phyloP scores from a whole-genome alignment of 2,329 filamentous ascomycete genomes.

The Phyllosticta citriasiana region DNA sequence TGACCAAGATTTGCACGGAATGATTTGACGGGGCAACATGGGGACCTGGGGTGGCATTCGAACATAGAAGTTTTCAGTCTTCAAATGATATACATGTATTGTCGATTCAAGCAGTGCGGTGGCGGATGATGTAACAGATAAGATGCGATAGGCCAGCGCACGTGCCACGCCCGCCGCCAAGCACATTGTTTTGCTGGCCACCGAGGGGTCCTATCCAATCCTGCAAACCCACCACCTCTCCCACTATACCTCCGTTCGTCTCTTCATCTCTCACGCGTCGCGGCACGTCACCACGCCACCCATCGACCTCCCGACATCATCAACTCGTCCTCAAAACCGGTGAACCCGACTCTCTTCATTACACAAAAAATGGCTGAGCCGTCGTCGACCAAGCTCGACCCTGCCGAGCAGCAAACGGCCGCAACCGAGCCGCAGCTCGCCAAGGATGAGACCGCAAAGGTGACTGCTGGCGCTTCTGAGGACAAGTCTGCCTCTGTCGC shows the following conservation, averaged over 20 bases:
- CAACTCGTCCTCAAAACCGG: not conserved
- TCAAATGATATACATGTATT: not conserved
- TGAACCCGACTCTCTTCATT: not conserved
- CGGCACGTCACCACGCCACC: not conserved
- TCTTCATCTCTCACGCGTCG: not conserved
- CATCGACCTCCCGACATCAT: not conserved
- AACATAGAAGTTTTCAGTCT: not conserved
- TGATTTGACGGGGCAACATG: not conserved
- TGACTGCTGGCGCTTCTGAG: conserved; percentile 30
- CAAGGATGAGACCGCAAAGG: conserved; percentile 35
- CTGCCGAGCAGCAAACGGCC: conserved; percentile 29
- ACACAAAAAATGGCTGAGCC: conserved; percentile 17
- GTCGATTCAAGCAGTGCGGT: not conserved
- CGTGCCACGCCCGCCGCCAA: conserved; percentile 5
- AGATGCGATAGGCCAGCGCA: not conserved
- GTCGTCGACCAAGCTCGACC: conserved; percentile 31
- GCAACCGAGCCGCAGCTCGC: conserved; percentile 31
- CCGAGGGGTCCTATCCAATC: not conserved
- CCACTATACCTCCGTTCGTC: not conserved
- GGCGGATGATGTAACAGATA: not conserved
- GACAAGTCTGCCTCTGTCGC: conserved; percentile 26
- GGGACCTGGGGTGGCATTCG: not conserved
- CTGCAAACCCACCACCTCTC: conserved; percentile 9
- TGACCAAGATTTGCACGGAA: not conserved
- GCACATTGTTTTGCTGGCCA: conserved; percentile 7